Base-by-base conservation (phyloP, 768 basidiomycete species). In the Dentipellis sp. region DNA sequence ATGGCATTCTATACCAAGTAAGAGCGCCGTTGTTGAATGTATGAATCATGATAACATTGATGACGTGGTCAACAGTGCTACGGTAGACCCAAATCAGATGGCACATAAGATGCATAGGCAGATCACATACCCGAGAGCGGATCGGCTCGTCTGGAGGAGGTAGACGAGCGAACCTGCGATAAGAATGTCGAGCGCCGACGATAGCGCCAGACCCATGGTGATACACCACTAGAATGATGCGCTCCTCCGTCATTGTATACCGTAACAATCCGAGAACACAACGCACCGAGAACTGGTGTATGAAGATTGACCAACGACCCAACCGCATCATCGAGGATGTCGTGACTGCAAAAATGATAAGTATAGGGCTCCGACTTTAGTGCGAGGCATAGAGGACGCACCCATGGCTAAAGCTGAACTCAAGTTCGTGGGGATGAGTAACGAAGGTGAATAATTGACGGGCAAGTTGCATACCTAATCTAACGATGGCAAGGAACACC, bases 1-100 rank as follows among this genome's bases (percentile, higher is more conserved):
- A n/a, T 6, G 29, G 29, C 29, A 3, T 3, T 29, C 29, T 52
- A 52, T 9, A 62, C 62, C 60, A 58, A 17, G 62, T 63, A 21
- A 63, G 48, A 0, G 60, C 56, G 21, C 62, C 62, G 36, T 63
- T 63, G 35, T 62, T 63, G 52, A 63, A 35, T 9, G 62, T 63
- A 40, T 63, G 62, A 19, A 62, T 16, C 36, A 63, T 57, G 37
- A 63, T 57, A 0, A 51, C 29, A 9, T 59, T 57, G 17, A 63
- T 52, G 8, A 62, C 54, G 1, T 62, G 50, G 21, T 63, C 62
- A 55, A 62, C 16, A 60, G 62, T 29, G 3, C 17, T 38, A 50
- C 10, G 16, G 6, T 6, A 3, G 29, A 3, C 3, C 29, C 3
- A n/a, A 6, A 29, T 14, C 6, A 5, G n/a, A n/a, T n/a, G n/a